Conservation (phyloP, 1,139 yeast genomes). For the Arxiozyma heterogenica region DNA sequence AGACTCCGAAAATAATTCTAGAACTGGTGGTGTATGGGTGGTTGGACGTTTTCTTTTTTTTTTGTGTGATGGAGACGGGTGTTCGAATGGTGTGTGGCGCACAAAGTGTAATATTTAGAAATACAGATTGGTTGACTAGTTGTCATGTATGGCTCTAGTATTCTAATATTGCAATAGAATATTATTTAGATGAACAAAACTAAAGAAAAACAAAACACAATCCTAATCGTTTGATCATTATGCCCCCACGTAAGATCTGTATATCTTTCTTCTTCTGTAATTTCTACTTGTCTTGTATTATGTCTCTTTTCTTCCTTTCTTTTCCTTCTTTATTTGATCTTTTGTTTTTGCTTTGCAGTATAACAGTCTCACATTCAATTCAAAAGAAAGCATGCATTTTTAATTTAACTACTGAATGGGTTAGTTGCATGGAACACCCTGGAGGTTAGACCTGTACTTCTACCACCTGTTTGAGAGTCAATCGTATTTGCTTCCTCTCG, state of each 20-base stretch:
- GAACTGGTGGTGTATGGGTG: background rate
- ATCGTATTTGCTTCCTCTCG: background rate
- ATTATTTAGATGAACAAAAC: too few species aligned
- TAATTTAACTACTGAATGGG: background rate
- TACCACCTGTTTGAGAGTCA: background rate
- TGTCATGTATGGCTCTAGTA: too few species aligned
- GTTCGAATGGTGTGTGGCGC: background rate
- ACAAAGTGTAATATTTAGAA: background rate
- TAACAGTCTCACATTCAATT: too few species aligned
- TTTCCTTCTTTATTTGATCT: background rate
- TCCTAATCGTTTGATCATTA: background rate
- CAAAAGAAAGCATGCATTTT: background rate
- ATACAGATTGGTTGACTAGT: too few species aligned
- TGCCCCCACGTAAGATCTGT: background rate
- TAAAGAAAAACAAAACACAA: too few species aligned
- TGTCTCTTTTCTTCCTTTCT: too few species aligned
- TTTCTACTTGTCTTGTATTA: too few species aligned
- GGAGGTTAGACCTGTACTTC: background rate
- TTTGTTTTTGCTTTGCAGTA: background rate
- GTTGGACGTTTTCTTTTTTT: background rate
- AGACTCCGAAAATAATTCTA: background rate
- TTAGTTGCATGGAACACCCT: background rate
- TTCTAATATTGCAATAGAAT: too few species aligned
- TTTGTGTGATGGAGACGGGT: background rate
- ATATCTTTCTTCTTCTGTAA: background rate